Conservation (phyloP, 2,329 filamentous ascomycete species). For the Neofusicoccum kwambonambiense region DNA sequence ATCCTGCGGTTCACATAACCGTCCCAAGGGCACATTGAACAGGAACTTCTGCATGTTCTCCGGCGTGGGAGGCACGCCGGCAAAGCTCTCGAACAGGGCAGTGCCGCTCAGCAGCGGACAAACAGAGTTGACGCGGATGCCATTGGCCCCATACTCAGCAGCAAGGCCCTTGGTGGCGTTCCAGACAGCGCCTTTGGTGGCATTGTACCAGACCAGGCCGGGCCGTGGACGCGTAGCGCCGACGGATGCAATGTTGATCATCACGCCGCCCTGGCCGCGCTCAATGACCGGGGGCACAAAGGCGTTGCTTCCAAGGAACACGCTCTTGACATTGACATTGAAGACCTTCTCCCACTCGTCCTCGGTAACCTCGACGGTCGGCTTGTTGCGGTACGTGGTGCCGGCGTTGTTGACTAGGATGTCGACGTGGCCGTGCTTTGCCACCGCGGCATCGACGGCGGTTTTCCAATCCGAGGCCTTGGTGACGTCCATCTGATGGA, state of each 20-base stretch:
- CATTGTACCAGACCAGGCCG: slow-evolving; percentile 68
- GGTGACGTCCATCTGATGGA: slow-evolving; percentile 53
- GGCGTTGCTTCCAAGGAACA: slow-evolving; percentile 61
- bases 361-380: slow-evolving; percentile 63
- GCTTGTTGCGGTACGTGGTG: slow-evolving; percentile 53
- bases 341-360: slow-evolving; percentile 66
- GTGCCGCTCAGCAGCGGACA: slow-evolving; percentile 68
- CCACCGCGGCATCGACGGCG: slow-evolving; percentile 53
- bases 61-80: slow-evolving; percentile 59
- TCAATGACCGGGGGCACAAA: slow-evolving; percentile 61
- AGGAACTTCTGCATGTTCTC: slow-evolving; percentile 54
- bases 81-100: slow-evolving; percentile 59
- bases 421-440: slow-evolving; percentile 57
- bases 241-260: slow-evolving; percentile 67
- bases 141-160: slow-evolving; percentile 68
- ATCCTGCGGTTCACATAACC: slow-evolving; percentile 61
- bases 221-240: slow-evolving; percentile 62
- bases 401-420: slow-evolving; percentile 63
- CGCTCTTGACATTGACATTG: slow-evolving; percentile 66
- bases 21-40: slow-evolving; percentile 57
- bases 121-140: slow-evolving; percentile 72
- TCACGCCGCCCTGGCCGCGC: slow-evolving; percentile 56
- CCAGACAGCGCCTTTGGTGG: slow-evolving; percentile 64
- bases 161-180: slow-evolving; percentile 67
- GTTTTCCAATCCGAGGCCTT: slow-evolving; percentile 51